Evolutionary conservation across 371 early-diverging fungal genomes (phyloP).

Genomic region (Globomyces sp.): DNA sequence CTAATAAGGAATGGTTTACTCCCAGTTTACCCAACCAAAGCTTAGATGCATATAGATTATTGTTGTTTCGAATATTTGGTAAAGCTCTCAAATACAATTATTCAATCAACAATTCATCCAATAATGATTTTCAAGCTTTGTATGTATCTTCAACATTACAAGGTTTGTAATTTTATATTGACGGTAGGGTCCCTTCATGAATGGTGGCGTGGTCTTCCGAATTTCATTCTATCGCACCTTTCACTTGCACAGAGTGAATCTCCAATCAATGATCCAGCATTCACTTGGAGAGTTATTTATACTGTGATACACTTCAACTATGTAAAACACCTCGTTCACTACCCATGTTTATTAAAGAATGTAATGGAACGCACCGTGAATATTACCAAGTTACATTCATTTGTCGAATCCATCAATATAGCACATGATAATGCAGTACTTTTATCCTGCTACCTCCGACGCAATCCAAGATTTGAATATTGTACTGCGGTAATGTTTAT

Average conservation of each 20-base stretch:
- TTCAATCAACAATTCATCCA: slow-evolving; percentile 2
- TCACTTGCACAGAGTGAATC: slow-evolving; percentile 8
- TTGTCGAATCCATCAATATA: slow-evolving; percentile 8
- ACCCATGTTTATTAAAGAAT: slow-evolving; percentile 15
- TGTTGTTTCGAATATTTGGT: slow-evolving; percentile 8
- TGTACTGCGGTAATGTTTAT: not conserved
- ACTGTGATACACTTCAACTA: slow-evolving; percentile 15
- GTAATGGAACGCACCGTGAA: not conserved
- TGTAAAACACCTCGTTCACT: slow-evolving; percentile 11
- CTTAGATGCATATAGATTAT: slow-evolving; percentile 6
- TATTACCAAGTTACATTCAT: not conserved
- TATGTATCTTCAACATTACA: slow-evolving; percentile 1
- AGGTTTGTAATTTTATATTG: not conserved
- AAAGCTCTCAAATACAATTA: slow-evolving; percentile 8
- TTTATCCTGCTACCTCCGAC: slow-evolving; percentile 3
- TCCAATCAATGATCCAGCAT: slow-evolving; percentile 6
- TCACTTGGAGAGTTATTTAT: slow-evolving; percentile 10
- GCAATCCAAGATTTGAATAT: slow-evolving; percentile 14
- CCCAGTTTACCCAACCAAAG: slow-evolving; percentile 9
- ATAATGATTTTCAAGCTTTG: not conserved
- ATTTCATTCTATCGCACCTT: slow-evolving; percentile 9
- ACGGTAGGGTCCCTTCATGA: not conserved
- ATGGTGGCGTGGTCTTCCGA: slow-evolving; percentile 13
- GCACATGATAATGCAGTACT: slow-evolving; percentile 12
- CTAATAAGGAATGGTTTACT: slow-evolving; percentile 12